Percentiles rank a stretch among this genome's conserved stretches.
These are phyloP conservation scores for Saitozyma podzolica DNA, from an alignment of 768 basidiomycete species.

Conservation along the genomic window DNA sequence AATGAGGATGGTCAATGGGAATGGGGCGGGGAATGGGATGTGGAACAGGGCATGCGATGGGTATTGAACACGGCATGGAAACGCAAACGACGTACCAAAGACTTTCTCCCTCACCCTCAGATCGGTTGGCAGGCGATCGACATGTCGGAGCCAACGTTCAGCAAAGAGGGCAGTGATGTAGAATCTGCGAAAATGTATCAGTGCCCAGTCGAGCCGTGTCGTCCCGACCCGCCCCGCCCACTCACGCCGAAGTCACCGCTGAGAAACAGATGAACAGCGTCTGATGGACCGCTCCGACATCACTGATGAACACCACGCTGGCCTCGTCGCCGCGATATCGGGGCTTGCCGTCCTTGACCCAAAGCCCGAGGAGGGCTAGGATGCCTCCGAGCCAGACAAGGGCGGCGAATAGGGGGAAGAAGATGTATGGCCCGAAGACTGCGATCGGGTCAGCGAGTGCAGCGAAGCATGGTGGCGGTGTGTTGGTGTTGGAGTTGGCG, in stretches of 20 bases:
- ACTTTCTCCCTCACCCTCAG: slow-evolving; percentile 45
- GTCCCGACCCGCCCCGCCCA: background rate
- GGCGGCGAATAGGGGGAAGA: slow-evolving; percentile 42
- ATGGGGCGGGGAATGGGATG: too few relatives aligned
- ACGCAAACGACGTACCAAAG: slow-evolving; percentile 26
- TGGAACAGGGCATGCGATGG: too few relatives aligned
- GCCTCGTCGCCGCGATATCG: slow-evolving; percentile 46
- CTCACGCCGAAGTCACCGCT: slow-evolving; percentile 23
- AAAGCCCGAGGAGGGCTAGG: slow-evolving; percentile 44
- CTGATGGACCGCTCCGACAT: slow-evolving; percentile 48
- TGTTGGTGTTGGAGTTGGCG: too few relatives aligned
- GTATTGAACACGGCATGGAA: too few relatives aligned
- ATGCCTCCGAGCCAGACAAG: slow-evolving; percentile 49
- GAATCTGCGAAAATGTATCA: slow-evolving; percentile 35
- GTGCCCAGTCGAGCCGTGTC: background rate
- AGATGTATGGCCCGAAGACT: slow-evolving; percentile 50
- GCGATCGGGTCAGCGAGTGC: background rate
- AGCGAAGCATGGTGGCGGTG: too few relatives aligned
- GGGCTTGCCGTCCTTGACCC: slow-evolving; percentile 47
- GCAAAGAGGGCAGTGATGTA: slow-evolving; percentile 51
- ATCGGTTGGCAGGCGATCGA: slow-evolving; percentile 53
- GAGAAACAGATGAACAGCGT: slow-evolving; percentile 46
- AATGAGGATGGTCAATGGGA: too few relatives aligned
- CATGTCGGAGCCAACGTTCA: slow-evolving; percentile 54
- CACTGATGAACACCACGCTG: slow-evolving; percentile 50